Evolutionary conservation across 768 basidiomycete genomes (phyloP), one percentile per base, ranked within the genome.

Genomic region (Tubosaeta sp.): DNA sequence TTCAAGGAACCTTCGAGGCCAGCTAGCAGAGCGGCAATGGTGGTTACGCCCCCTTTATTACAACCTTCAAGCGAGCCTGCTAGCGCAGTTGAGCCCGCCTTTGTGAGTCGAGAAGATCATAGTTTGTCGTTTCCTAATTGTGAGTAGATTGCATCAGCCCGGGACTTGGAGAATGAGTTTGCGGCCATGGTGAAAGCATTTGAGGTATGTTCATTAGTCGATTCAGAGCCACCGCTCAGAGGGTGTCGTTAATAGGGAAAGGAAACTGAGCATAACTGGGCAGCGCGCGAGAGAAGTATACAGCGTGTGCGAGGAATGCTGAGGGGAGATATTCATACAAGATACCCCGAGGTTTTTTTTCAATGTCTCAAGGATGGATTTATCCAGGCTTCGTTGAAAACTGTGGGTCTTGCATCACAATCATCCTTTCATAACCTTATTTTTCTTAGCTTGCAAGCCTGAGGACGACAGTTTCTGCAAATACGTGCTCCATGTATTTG

Each of bases 211-310:
- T 25, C n/a, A 9, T 16, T 32, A 38, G 40, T 46, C 4, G 19
- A 44, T 36, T 21, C 16, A n/a, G 45, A 21, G 22, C 2, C 31
- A 13, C 4, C 29, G 10, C 38, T 39, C 47, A 57, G 45, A 49
- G 31, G 34, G 30, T 44, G 13, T 46, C 46, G 14, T 46, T 39
- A n/a, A 25, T 40, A 93, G 87, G 96, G 95, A n/a, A 95, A 82
- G 71, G 95, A 99, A 71, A 88, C 89, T 1, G 95, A 99, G 65
- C 90, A 94, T 56, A 99, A 99, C 59, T 99, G 95, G 95, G 76
- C 80, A 38, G 72, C 76, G 25, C 80, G 95, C 52, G 95, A 99
- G 55, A 79, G 78, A 57, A 77, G 87, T 10, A 76, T 94, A 54
- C 75, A 81, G 38, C 78, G 83, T 16, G 86, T 97, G 8, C 81